These are phyloP conservation scores for Mycena amicta DNA, from an alignment of 768 basidiomycete species.

Conservation along the genomic window DNA sequence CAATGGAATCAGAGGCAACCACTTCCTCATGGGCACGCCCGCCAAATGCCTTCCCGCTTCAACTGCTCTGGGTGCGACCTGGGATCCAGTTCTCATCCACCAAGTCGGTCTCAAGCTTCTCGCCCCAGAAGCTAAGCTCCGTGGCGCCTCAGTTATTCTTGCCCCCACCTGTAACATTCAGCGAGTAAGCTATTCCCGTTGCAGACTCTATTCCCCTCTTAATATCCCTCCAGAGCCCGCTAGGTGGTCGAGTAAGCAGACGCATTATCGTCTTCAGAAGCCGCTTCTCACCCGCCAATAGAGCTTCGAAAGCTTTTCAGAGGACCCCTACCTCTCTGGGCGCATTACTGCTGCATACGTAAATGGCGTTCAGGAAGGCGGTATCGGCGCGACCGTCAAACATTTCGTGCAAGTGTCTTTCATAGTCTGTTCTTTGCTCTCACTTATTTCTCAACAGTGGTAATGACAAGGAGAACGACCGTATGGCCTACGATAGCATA, in stretches of 20 bases:
- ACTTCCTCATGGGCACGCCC: conserved; percentile 81
- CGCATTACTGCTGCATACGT: conserved; percentile 71
- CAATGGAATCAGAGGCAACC: conserved; percentile 73
- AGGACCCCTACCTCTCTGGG: conserved; percentile 77
- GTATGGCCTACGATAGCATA: conserved; percentile 67
- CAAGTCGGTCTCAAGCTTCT: conserved; percentile 65
- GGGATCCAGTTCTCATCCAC: conserved; percentile 65
- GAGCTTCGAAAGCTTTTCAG: conserved; percentile 80
- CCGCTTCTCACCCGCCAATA: conserved; percentile 23
- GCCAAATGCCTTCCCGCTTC: conserved; percentile 78
- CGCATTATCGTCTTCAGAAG: not conserved
- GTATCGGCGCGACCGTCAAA: conserved; percentile 78
- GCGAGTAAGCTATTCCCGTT: conserved; percentile 44
- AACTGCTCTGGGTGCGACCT: conserved; percentile 77
- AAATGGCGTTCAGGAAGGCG: conserved; percentile 76
- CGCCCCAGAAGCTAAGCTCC: conserved; percentile 71
- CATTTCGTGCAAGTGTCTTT: conserved; percentile 66
- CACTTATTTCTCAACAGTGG: conserved; percentile 39
- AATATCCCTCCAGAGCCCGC: conserved; percentile 51
- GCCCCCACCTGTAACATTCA: conserved; percentile 88
- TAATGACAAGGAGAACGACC: conserved; percentile 84
- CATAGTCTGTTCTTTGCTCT: not conserved
- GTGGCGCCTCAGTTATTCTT: conserved; percentile 67
- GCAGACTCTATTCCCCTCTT: conserved; percentile 4
- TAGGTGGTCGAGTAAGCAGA: conserved; percentile 62